Base-by-base conservation (phyloP, 2,329 filamentous ascomycete species). In the Orbilia javanica region DNA sequence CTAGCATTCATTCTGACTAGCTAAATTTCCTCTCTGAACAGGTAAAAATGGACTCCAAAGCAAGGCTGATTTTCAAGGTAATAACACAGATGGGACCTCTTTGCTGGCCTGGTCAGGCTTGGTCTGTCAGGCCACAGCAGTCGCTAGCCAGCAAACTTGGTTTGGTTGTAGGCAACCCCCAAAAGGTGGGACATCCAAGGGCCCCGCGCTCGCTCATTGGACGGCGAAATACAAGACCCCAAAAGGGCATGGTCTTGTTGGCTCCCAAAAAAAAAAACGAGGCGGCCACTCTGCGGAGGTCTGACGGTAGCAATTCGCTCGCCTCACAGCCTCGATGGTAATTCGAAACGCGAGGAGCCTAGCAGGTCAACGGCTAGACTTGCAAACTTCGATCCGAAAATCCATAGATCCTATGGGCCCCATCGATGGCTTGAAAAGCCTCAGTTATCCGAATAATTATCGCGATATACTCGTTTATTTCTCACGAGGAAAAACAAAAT, bases 331-430 rank as follows among this genome's bases (percentile, higher is more conserved):
- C 67, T 42, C 70, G 25, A 34, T 71, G 42, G 74, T 46, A 57
- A 64, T 72, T 72, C 74, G 74, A 78, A 78, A 78, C 74, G 67
- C 74, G 74, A 71, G 46, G 20, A 68, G 74, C 74, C 74, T 78
- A 72, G 67, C 42, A 34, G 22, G 48, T 63, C 50, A 46, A 73
- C 70, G 70, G 70, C 63, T 74, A 62, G 31, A 63, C 60, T 74
- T 74, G 70, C 63, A 74, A 60, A 42, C 55, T 27, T 60, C 70
- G 39, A 63, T 66, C 42, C 62, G 46, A 55, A n/a, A 42, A 52
- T 70, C 36, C 36, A 39, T 4, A 10, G 34, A n/a, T n/a, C n/a
- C n/a, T 36, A 36, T 36, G n/a, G n/a, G n/a, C n/a, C n/a, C 36
- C 27, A 53, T 57, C 20, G 22, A 57, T 48, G 46, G 64, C 66